Evolutionary conservation across 164 flowering plant species (phyloP), one percentile per base, ranked within the genome.

Genomic region (Tetrastigma voinierianum): DNA sequence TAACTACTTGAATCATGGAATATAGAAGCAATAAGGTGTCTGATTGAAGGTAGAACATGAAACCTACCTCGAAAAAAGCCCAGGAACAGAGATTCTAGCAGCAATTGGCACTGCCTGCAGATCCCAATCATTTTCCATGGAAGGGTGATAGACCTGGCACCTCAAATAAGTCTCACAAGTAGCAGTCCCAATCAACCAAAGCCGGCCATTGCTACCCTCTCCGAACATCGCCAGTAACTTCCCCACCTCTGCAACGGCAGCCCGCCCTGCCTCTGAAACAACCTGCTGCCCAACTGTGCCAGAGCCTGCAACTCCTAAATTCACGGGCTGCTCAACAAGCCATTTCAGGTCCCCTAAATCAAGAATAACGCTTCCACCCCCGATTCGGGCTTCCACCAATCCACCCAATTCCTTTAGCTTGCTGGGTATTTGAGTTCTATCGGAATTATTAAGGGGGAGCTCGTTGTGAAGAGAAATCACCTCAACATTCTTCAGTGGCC

Each of bases 41-140:
- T 17, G 11, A 48, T 53, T 15, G 46, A 61, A 40, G 17, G 11
- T 64, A n/a, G 21, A 53, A 62, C 11, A 19, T 0, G 12, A 69
- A 55, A 61, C 23, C 18, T 63, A 95, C 99, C 99, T 89, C 1
- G 97, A 80, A 76, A 90, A 90, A 69, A 83, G 65, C 32, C 88
- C 93, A 0, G 85, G 78, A 11, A 72, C 66, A 17, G 95, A 90
- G 1, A 84, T 70, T 74, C 84, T 86, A 10, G 91, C 81, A 0
- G 97, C 81, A 62, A 95, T 86, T 2, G 97, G 89, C 24, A 95
- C 82, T 0, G 89, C 97, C 69, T 92, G 99, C 62, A 95, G 79
- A 88, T 95, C 97, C 99, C 97, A 95, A 62, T 92, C 97, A 69
- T 59, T 86, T 77, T 95, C 99, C 94, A 95, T 88, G 1, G 86